Evolutionary conservation across 768 basidiomycete species (phyloP), one percentile per base, ranked within the genome.

Genomic region (Saitozyma sp.): DNA sequence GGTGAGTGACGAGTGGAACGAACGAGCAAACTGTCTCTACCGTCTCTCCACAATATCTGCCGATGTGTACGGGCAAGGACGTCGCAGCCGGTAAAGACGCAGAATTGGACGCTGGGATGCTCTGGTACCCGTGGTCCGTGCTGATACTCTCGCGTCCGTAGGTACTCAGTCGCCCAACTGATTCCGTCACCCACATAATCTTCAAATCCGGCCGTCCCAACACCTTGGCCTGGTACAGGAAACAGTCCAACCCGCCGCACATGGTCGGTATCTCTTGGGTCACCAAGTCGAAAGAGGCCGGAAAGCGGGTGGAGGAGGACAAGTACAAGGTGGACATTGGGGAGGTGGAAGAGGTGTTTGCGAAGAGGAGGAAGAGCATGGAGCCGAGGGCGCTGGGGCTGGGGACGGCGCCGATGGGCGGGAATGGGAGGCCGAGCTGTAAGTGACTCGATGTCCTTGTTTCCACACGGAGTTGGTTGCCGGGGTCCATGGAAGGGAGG

Each of bases 241-340:
- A 69, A 54, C 75, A 75, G 48, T 58, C 69, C 7, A 43, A 59
- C 17, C 57, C 59, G n/a, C 76, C 72, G 52, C 62, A 65, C 45
- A 68, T 80, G 9, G 75, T 80, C 6, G 78, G 77, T n/a, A 71
- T 79, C 37, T 68, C 74, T n/a, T 80, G 80, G 80, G 75, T 80
- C 8, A 78, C 72, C 20, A 61, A 70, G 19, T 75, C 72, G 42
- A 77, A 75, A 61, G 77, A 78, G 60, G 63, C 64, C 14, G 74
- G 76, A n/a, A 63, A 68, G 49, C 66, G 66, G 48, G 53, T 75
- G 16, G 64, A 60, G 0, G 80, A 80, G 54, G 65, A 46, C 9
- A 46, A 58, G 43, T 79, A 61, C 59, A 43, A 37, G 37, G 73
- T 79, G 19, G 65, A 75, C 56, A 56, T 76, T 9, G 45, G 13